Evolutionary conservation across 164 flowering plant genomes (phyloP), one percentile per base, ranked within the genome.

Genomic region (Akebia trifoliata): DNA sequence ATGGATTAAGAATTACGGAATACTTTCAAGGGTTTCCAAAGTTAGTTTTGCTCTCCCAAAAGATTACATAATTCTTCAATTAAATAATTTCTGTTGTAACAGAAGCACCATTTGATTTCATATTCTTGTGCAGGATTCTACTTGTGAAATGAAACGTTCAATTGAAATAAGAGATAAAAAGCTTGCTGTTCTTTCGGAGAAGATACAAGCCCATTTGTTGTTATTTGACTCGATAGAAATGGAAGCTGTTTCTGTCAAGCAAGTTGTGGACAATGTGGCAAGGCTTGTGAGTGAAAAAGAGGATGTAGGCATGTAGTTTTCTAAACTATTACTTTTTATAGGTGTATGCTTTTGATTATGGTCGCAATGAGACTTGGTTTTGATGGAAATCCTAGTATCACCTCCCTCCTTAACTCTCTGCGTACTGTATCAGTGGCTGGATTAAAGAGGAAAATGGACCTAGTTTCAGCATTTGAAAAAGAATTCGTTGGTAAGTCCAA

Each of bases 151-250:
- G 83, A 80, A 64, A 65, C 73, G 78, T 10, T 46, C 85, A 47
- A 75, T 81, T 34, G 70, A 78, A 67, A 34, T 52, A 21, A 77
- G 60, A 60, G 81, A 81, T 35, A 73, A 75, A 61, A 81, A 70
- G 72, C 56, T 78, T 17, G 40, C 44, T 31, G 8, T 79, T 60
- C 68, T 83, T 40, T 63, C 72, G 8, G 81, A 76, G 56, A 83
- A 81, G 72, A 50, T 83, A 44, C 70, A 66, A 6, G 42, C 78
- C 54, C 81, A 78, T 50, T 40, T 73, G 21, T 57, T 56, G 8
- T 43, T 79, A 45, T 72, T 81, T 69, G 84, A 81, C 55, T 69
- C 82, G 11, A 81, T 83, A 49, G 80, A 76, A 61, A 81, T 74
- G 67, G 89, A 83, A 73, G 81, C 77, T 26, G 49, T 52, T 28